Percentiles rank a stretch among this genome's conserved stretches.
Evolutionary conservation across 225 moss, liverwort and hornwort genomes (phyloP).

Genomic region (Straminergon stramineum): DNA sequence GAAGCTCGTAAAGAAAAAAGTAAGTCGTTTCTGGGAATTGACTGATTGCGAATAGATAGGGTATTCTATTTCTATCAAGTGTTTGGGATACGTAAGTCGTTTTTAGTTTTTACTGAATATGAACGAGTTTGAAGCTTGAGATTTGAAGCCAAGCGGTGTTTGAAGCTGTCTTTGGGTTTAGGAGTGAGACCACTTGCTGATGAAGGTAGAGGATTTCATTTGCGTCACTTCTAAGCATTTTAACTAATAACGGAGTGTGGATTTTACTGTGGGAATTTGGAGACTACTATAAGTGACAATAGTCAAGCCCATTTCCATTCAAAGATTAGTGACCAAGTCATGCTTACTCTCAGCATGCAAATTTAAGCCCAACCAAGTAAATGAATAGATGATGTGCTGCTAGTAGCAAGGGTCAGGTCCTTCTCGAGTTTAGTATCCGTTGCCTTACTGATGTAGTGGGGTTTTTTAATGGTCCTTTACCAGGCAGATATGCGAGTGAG

Average conservation of each 20-base stretch:
- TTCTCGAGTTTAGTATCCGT: background rate
- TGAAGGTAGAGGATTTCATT: background rate
- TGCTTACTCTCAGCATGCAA: background rate
- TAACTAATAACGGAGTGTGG: too few relatives aligned
- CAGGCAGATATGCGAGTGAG: constrained; percentile 87
- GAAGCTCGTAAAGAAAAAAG: constrained; percentile 79
- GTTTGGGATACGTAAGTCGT: background rate
- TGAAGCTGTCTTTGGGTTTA: background rate
- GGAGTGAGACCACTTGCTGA: background rate
- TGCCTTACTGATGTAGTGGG: background rate
- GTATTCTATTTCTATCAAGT: background rate
- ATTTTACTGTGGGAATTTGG: background rate
- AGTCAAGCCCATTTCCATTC: background rate
- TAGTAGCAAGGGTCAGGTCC: background rate
- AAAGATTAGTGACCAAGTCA: background rate
- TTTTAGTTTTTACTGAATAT: background rate
- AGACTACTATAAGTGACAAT: background rate
- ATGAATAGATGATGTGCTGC: background rate
- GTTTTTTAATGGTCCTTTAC: background rate
- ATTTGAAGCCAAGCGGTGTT: background rate
- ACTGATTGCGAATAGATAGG: background rate
- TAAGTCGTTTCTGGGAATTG: background rate
- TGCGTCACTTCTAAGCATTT: background rate
- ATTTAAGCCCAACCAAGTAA: background rate
- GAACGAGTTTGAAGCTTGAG: background rate